Conservation (phyloP, 2,329 filamentous ascomycete species). For the Pseudocercospora cruenta region DNA sequence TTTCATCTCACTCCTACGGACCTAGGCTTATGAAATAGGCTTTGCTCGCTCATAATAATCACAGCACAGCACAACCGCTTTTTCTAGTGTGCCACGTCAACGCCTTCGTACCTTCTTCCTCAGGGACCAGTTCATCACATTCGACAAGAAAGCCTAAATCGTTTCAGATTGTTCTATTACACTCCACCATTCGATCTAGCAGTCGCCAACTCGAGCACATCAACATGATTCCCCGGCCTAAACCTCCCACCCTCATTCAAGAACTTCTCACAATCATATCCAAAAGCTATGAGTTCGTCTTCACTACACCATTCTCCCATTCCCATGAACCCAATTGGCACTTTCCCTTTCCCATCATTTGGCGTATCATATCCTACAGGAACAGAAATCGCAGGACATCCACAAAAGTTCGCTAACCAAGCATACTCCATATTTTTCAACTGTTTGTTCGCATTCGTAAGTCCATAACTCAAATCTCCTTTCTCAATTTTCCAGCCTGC, state of each 20-base stretch:
- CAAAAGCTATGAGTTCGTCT: slow-evolving; percentile 57
- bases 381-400: slow-evolving; percentile 73
- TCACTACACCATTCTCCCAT: slow-evolving; percentile 61
- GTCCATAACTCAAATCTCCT: slow-evolving; percentile 63
- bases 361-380: slow-evolving; percentile 69
- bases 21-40: not conserved
- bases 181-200: no score
- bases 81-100: no score
- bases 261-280: slow-evolving; percentile 55
- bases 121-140: no score
- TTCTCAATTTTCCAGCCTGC: slow-evolving; percentile 69
- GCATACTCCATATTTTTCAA: slow-evolving; percentile 84
- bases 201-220: slow-evolving; percentile 40
- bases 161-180: no score
- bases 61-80: not conserved
- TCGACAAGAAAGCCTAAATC: no score
- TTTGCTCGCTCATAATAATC: not conserved
- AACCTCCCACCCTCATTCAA: slow-evolving; percentile 45
- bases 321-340: slow-evolving; percentile 59
- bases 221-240: slow-evolving; percentile 44
- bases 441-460: slow-evolving; percentile 72
- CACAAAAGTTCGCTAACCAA: slow-evolving; percentile 81
- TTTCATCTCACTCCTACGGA: not conserved
- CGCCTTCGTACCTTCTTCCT: not conserved
- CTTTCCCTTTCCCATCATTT: slow-evolving; percentile 58